Conservation (phyloP, 345 rosid species). For the Populus deltoides region DNA sequence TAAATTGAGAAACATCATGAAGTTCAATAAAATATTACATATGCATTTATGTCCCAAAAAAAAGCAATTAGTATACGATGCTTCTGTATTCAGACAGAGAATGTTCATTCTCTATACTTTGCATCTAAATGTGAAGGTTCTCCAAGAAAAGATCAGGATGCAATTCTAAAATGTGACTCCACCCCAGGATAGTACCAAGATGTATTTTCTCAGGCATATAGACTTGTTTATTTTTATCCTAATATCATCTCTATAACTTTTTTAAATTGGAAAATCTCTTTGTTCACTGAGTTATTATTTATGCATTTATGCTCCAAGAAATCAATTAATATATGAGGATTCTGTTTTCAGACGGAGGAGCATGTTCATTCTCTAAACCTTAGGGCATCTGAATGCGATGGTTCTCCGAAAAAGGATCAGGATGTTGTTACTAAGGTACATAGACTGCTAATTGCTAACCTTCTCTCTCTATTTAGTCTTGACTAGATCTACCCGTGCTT, state of each 20-base stretch:
- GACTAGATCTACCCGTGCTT: too few species aligned
- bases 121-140: constrained; percentile 5
- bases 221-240: not conserved
- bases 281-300: not conserved
- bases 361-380: not conserved
- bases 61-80: not conserved
- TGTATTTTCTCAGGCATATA: constrained; percentile 15
- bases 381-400: not conserved
- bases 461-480: not conserved
- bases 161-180: not conserved
- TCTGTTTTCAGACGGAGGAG: not conserved
- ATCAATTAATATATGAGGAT: not conserved
- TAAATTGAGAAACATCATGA: not conserved
- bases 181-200: constrained; percentile 8
- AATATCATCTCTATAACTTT: not conserved
- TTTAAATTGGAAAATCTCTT: not conserved
- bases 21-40: not conserved
- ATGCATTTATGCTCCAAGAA: not conserved
- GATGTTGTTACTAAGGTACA: too few species aligned
- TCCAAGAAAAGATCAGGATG: constrained; percentile 7
- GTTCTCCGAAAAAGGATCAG: too few species aligned
- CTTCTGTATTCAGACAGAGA: not conserved
- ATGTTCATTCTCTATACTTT: not conserved
- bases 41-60: not conserved
- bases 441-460: not conserved